Evolutionary conservation across 495 filamentous ascomycete species (phyloP), one percentile per base, ranked within the genome.

Genomic region (Aspergillus nanangensis): DNA sequence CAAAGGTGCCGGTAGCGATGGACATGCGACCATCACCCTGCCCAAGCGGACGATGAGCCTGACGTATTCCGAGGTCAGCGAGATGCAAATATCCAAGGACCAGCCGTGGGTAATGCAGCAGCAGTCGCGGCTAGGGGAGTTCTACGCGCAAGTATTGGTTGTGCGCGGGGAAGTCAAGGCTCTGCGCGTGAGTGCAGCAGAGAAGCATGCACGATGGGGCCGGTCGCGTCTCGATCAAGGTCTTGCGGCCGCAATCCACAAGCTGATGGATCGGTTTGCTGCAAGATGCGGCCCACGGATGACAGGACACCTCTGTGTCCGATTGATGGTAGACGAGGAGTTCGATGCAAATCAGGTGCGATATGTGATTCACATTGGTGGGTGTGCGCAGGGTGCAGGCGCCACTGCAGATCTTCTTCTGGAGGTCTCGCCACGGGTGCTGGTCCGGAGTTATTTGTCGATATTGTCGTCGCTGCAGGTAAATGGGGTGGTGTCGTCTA

Each of bases 221-320:
- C 67, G 74, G 0, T 76, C 88, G 0, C 70, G 74, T 0, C 38
- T 71, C 8, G 65, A 78, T 22, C 74, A 74, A 13, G 61, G 67
- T 1, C 60, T 87, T 4, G 73, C 69, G n/a, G 60, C 61, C n/a
- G 69, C 75, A 2, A 81, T 88, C 65, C 71, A 79, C 9, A 61
- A 56, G 3, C 83, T 88, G 45, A 87, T 85, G 39, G 56, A 75
- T 25, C 60, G 50, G 11, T 81, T 86, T 49, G 78, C 78, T 0
- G 44, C 51, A 13, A 71, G 70, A 35, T 68, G 62, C 8, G 75
- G 71, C 0, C 53, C 56, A 4, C 52, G 65, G 4, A 61, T 85
- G 56, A 90, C 84, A 0, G 85, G 87, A 4, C 87, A 92, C 60
- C 57, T 90, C 9, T 78, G 73, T 5, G 78, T 90, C 37, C 76